Evolutionary conservation across 768 basidiomycete genomes (phyloP).

Genomic region (Crassisporium funariophilum): DNA sequence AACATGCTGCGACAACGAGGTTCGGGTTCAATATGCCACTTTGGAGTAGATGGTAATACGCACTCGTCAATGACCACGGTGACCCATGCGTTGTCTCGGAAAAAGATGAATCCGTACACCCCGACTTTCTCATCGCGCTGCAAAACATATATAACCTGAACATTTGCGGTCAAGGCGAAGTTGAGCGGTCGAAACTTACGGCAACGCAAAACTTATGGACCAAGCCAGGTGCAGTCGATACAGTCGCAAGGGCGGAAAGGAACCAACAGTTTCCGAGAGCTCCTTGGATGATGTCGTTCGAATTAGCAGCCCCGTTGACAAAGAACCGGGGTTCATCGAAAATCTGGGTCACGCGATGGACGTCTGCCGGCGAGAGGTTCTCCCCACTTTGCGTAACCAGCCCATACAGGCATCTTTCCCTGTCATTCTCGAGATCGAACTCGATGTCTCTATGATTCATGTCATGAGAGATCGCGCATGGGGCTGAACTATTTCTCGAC

Average conservation of each 20-base stretch:
- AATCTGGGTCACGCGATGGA: constrained; percentile 47
- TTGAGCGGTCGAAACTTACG: constrained; percentile 19
- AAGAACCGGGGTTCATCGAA: constrained; percentile 56
- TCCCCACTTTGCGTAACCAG: constrained; percentile 18
- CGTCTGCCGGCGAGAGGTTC: constrained; percentile 27
- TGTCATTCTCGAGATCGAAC: constrained; percentile 59
- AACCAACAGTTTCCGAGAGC: constrained; percentile 60
- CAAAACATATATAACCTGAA: not conserved
- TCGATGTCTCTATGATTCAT: constrained; percentile 48
- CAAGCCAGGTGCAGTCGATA: constrained; percentile 47
- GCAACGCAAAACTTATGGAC: constrained; percentile 48
- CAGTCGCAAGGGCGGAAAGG: constrained; percentile 51
- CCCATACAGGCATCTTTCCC: constrained; percentile 39
- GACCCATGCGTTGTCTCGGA: constrained; percentile 51
- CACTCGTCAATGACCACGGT: constrained; percentile 61
- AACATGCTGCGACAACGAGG: constrained; percentile 38
- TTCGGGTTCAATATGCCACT: not conserved
- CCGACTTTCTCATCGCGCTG: constrained; percentile 55
- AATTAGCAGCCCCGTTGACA: constrained; percentile 39
- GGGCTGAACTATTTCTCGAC: constrained; percentile 3
- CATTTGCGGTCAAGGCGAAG: not conserved
- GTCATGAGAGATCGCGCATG: not conserved
- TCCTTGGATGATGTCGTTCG: constrained; percentile 55
- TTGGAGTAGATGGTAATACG: constrained; percentile 16
- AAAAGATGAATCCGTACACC: constrained; percentile 63